Conservation (phyloP, 352 stramenopile species). For the Phytophthora fragariae region DNA sequence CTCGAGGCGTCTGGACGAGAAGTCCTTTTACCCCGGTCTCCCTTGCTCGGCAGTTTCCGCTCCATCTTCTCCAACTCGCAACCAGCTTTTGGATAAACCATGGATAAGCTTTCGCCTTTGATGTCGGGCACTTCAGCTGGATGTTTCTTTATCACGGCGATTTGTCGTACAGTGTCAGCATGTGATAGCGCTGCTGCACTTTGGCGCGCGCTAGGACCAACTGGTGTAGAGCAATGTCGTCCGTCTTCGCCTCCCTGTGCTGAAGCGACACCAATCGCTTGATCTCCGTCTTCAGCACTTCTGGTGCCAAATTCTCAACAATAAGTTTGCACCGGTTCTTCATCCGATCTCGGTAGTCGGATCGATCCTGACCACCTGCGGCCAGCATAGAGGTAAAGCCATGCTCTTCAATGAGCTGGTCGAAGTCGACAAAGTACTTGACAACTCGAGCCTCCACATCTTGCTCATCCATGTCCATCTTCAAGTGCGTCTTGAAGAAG, state of each 20-base stretch:
- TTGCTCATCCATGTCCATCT: slow-evolving; percentile 6
- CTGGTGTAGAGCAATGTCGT: no score
- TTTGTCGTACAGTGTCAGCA: no score
- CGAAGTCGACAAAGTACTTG: slow-evolving; percentile 14
- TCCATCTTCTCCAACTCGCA: no score
- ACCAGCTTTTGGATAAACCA: no score
- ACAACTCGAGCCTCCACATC: slow-evolving; percentile 1
- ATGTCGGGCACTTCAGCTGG: no score
- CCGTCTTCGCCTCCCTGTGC: neutral
- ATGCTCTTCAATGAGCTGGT: slow-evolving; percentile 3
- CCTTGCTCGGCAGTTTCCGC: no score
- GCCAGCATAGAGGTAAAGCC: neutral
- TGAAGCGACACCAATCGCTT: slow-evolving; percentile 2
- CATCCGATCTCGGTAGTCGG: slow-evolving; percentile 6
- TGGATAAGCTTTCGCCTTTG: no score
- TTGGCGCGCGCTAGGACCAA: no score
- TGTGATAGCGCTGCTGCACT: no score
- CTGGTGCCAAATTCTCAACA: neutral
- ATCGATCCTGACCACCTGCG: neutral
- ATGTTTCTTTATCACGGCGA: no score
- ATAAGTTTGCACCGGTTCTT: neutral
- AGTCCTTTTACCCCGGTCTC: no score
- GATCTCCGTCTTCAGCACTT: slow-evolving; percentile 3
- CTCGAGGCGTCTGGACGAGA: no score
- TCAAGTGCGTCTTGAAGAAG: neutral